Percentiles rank a stretch among this genome's conserved stretches.
Conservation (phyloP, 768 basidiomycete species). For the Hericium alpestre region DNA sequence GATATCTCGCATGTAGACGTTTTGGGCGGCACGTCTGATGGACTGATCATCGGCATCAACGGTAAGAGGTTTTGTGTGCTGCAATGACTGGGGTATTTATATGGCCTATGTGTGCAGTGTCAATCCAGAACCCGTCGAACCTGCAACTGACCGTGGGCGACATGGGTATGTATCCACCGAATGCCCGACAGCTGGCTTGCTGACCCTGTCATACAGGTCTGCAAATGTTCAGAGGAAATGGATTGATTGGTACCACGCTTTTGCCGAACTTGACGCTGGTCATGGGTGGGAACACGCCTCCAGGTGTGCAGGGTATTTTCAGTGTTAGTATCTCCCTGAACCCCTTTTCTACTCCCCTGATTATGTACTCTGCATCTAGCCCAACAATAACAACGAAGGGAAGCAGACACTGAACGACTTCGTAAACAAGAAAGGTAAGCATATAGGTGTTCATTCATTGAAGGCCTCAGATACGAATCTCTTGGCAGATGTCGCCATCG, state of each 20-base stretch:
- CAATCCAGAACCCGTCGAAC: constrained; percentile 60
- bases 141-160: constrained; percentile 54
- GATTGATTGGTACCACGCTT: constrained; percentile 46
- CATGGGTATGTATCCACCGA: constrained; percentile 35
- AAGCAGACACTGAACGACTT: constrained; percentile 58
- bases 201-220: constrained; percentile 29
- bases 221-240: constrained; percentile 42
- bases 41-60: constrained; percentile 47
- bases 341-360: constrained; percentile 12
- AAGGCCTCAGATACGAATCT: not conserved
- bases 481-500: constrained; percentile 39
- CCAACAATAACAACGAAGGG: constrained; percentile 26
- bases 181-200: not conserved
- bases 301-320: constrained; percentile 37
- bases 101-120: constrained; percentile 24
- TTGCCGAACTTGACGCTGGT: constrained; percentile 49
- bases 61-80: constrained; percentile 24
- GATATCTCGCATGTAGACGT: constrained; percentile 55
- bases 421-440: constrained; percentile 44
- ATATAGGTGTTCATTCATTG: not conserved
- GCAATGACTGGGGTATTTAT: constrained; percentile 2
- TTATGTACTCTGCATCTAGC: not conserved
- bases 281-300: constrained; percentile 50
- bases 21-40: constrained; percentile 47
- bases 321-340: not conserved